Percentiles rank a stretch among this genome's conserved stretches.
phyloP scores from a whole-genome alignment of 192 early-diverging fungal genomes.

The Coemansia sp. region DNA sequence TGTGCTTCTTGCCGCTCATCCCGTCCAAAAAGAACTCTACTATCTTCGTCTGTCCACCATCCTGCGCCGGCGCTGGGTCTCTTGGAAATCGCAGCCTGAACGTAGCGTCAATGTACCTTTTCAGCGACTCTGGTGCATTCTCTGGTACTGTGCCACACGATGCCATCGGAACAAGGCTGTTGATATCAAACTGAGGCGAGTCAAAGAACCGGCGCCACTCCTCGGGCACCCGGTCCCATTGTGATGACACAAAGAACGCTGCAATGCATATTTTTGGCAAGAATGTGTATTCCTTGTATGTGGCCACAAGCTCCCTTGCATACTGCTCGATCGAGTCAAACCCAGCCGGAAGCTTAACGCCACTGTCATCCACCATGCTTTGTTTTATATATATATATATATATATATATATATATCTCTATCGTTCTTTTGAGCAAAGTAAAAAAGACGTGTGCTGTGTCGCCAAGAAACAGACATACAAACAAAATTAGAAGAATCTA shows the following conservation, averaged over 20 bases:
- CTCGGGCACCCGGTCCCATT: slow-evolving; percentile 29
- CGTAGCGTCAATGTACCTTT: slow-evolving; percentile 25
- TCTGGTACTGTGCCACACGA: slow-evolving; percentile 9
- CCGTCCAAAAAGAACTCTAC: slow-evolving; percentile 39
- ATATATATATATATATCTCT: too few relatives aligned
- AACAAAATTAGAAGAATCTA: too few relatives aligned
- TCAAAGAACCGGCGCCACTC: slow-evolving; percentile 46
- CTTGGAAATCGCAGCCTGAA: slow-evolving; percentile 36
- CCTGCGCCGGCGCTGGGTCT: neutral
- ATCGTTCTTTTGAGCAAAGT: neutral
- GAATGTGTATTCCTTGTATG: slow-evolving; percentile 19
- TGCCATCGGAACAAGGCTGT: slow-evolving; percentile 38
- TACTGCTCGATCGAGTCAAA: slow-evolving; percentile 31
- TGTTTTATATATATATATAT: too few relatives aligned
- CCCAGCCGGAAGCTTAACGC: slow-evolving; percentile 29
- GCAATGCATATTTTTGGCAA: slow-evolving; percentile 46
- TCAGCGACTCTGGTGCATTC: slow-evolving; percentile 27
- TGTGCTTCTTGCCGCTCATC: slow-evolving; percentile 50
- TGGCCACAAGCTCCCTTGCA: slow-evolving; percentile 15
- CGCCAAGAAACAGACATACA: too few relatives aligned
- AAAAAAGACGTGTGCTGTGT: too few relatives aligned
- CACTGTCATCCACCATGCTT: slow-evolving; percentile 1
- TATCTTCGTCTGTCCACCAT: neutral
- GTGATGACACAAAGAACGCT: slow-evolving; percentile 40
- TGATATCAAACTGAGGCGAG: slow-evolving; percentile 9